Percentiles rank a stretch among this genome's conserved stretches.
Conservation (phyloP, 768 basidiomycete genomes). For the Tylopilus vinaceipallidus region DNA sequence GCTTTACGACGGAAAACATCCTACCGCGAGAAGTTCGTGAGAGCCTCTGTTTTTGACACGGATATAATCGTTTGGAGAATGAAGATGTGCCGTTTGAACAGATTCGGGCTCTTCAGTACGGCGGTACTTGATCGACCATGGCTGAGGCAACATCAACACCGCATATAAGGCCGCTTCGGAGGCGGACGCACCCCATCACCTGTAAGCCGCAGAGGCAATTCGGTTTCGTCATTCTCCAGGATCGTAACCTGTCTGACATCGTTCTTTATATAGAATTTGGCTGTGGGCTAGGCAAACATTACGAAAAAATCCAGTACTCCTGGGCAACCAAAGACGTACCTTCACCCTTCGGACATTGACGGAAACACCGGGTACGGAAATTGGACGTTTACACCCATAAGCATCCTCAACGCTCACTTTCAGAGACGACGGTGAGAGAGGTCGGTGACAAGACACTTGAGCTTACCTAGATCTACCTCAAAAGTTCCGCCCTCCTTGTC, state of each 20-base stretch:
- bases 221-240: conserved; percentile 69
- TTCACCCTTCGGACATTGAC: conserved; percentile 83
- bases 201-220: conserved; percentile 80
- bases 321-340: conserved; percentile 41
- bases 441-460: neutral
- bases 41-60: conserved; percentile 70
- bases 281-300: conserved; percentile 63
- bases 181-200: conserved; percentile 74
- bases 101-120: conserved; percentile 43
- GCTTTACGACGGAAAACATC: conserved; percentile 15
- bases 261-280: conserved; percentile 74
- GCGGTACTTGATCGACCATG: conserved; percentile 84
- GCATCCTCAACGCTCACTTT: conserved; percentile 83
- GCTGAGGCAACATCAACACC: conserved; percentile 44
- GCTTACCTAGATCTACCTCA: conserved; percentile 73
- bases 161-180: neutral
- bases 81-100: conserved; percentile 41
- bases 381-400: conserved; percentile 77
- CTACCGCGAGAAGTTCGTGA: conserved; percentile 72
- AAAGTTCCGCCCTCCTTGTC: conserved; percentile 71
- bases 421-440: conserved; percentile 2
- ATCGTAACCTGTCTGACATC: conserved; percentile 58
- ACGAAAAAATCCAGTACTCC: neutral
- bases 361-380: conserved; percentile 73
- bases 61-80: conserved; percentile 69